phyloP scores from a whole-genome alignment of 192 early-diverging fungal genomes.

The Kickxella alabastrina region DNA sequence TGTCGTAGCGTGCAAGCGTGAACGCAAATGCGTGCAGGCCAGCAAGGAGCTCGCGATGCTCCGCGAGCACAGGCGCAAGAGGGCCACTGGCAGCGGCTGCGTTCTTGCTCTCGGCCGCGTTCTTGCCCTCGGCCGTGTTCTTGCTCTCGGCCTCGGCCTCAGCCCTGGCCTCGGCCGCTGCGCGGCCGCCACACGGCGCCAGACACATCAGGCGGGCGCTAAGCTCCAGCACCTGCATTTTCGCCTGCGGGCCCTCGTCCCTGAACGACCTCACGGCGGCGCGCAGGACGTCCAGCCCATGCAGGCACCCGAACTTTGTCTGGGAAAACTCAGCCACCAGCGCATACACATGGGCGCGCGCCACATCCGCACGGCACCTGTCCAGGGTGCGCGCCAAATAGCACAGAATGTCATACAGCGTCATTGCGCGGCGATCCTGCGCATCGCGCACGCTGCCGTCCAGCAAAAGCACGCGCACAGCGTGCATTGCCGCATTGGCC shows the following conservation, averaged over 20 bases:
- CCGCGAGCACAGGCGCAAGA: constrained; percentile 7
- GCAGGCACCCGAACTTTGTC: constrained; percentile 52
- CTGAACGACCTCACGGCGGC: constrained; percentile 57
- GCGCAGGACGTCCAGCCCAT: constrained; percentile 81
- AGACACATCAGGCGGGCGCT: constrained; percentile 44
- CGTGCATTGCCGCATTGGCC: constrained; percentile 21
- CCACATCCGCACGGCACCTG: constrained; percentile 33
- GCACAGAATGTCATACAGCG: constrained; percentile 49
- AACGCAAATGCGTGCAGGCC: constrained; percentile 71
- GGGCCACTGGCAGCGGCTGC: background rate
- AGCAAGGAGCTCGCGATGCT: constrained; percentile 6
- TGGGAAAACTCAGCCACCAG: constrained; percentile 77
- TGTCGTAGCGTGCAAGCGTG: constrained; percentile 86
- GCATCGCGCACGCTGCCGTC: constrained; percentile 45
- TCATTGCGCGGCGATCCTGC: constrained; percentile 20
- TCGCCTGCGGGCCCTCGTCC: constrained; percentile 63
- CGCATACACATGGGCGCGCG: constrained; percentile 83
- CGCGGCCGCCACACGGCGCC: too few species aligned
- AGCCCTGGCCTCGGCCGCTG: too few species aligned
- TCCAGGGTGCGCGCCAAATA: constrained; percentile 22
- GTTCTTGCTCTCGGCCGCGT: background rate
- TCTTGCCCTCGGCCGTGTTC: background rate
- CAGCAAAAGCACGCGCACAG: constrained; percentile 27
- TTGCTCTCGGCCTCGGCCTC: too few species aligned
- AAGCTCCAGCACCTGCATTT: constrained; percentile 80